Conservation (phyloP, 805 yeast genomes). For the Huiozyma sinensis region DNA sequence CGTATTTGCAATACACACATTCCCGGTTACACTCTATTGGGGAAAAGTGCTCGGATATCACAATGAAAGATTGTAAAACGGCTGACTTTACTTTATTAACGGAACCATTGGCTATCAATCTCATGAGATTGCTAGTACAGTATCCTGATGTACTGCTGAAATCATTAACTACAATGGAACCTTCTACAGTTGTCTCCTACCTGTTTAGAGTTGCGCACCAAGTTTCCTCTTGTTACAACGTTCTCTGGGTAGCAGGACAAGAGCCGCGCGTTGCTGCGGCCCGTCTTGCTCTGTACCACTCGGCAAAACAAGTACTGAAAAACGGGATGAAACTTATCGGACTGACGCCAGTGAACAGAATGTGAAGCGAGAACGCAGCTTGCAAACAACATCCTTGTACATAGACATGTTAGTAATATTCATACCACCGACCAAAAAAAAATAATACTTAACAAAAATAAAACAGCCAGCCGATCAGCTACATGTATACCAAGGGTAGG, state of each 20-base stretch:
- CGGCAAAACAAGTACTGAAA: slow-evolving; percentile 80
- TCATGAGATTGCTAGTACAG: slow-evolving; percentile 72
- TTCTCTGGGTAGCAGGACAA: slow-evolving; percentile 95
- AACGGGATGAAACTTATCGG: slow-evolving; percentile 89
- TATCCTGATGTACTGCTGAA: slow-evolving; percentile 84
- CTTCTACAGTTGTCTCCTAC: slow-evolving; percentile 88
- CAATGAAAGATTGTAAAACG: slow-evolving; percentile 31
- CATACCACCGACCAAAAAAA: too few relatives aligned
- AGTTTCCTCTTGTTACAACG: slow-evolving; percentile 92
- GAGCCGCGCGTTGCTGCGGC: slow-evolving; percentile 76
- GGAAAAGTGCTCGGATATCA: slow-evolving; percentile 57
- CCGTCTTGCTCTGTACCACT: slow-evolving; percentile 79
- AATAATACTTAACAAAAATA: too few relatives aligned
- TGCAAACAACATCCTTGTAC: neutral
- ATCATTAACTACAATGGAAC: slow-evolving; percentile 79
- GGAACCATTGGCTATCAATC: slow-evolving; percentile 59
- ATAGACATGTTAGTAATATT: neutral
- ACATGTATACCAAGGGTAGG: too few relatives aligned
- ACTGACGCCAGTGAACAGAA: slow-evolving; percentile 96
- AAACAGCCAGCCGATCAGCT: too few relatives aligned
- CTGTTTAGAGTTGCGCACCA: slow-evolving; percentile 85
- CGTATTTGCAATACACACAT: slow-evolving; percentile 96
- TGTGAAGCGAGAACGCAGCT: slow-evolving; percentile 37
- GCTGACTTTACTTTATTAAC: slow-evolving; percentile 54
- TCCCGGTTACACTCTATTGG: slow-evolving; percentile 91